A percentile compares a stretch with the other conserved stretches of the same genome.
phyloP scores from a whole-genome alignment of 1,139 yeast species.

The Suhomyces anneliseae region DNA sequence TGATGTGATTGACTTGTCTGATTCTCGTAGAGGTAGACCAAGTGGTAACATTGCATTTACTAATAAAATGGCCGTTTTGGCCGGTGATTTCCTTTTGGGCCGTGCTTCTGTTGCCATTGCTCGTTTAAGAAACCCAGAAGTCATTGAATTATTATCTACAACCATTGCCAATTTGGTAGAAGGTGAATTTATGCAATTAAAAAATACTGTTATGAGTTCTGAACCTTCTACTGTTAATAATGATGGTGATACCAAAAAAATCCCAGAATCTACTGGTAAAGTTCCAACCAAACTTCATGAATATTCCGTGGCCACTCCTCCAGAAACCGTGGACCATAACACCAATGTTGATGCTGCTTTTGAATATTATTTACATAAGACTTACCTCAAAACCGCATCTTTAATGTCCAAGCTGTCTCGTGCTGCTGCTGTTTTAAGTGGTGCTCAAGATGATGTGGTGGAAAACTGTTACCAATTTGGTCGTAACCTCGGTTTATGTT shows the following conservation, averaged over 20 bases:
- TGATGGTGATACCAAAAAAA: conserved; percentile 48
- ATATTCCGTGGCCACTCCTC: conserved; percentile 49
- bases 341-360: conserved; percentile 84
- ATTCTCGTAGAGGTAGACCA: conserved; percentile 85
- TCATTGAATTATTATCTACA: conserved; percentile 89
- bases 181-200: conserved; percentile 98
- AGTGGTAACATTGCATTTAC: conserved; percentile 93
- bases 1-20: conserved; percentile 94
- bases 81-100: conserved; percentile 93
- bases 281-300: conserved; percentile 62
- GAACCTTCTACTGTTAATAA: conserved; percentile 49
- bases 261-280: conserved; percentile 66
- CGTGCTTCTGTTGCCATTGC: conserved; percentile 97
- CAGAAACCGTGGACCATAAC: conserved; percentile 51
- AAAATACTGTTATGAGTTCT: conserved; percentile 69
- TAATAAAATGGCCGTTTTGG: conserved; percentile 95
- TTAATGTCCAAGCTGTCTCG: conserved; percentile 94
- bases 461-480: conserved; percentile 92
- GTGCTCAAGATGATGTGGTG: conserved; percentile 69
- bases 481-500: conserved; percentile 88
- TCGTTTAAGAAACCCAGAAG: conserved; percentile 92
- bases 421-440: conserved; percentile 90
- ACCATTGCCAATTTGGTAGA: conserved; percentile 96
- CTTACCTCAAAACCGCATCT: conserved; percentile 92
- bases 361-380: conserved; percentile 91